phyloP scores from a whole-genome alignment of 2,329 filamentous ascomycete genomes.

The Fusarium sp. region DNA sequence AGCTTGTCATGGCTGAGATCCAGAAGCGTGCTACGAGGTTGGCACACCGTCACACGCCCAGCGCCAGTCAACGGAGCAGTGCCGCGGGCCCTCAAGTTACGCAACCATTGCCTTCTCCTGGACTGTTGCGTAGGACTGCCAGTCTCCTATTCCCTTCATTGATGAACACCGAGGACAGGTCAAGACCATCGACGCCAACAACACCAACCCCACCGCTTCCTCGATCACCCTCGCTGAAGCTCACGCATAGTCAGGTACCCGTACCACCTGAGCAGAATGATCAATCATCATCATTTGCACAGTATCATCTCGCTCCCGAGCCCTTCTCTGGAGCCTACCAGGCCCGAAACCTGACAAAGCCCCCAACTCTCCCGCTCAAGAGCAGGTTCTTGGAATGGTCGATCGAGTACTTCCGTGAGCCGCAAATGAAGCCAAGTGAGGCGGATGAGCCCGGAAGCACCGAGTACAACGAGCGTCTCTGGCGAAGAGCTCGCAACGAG shows the following conservation, averaged over 20 bases:
- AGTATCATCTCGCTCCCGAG: slow-evolving; percentile 79
- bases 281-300: slow-evolving; percentile 65
- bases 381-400: slow-evolving; percentile 96
- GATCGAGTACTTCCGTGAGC: slow-evolving; percentile 96
- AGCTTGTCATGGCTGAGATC: slow-evolving; percentile 80
- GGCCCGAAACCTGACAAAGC: slow-evolving; percentile 66
- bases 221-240: slow-evolving; percentile 49
- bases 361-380: slow-evolving; percentile 76
- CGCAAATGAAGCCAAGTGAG: slow-evolving; percentile 97
- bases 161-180: slow-evolving; percentile 60
- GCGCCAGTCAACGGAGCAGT: slow-evolving; percentile 56
- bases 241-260: slow-evolving; percentile 54
- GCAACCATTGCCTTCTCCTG: slow-evolving; percentile 64
- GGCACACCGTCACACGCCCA: slow-evolving; percentile 56
- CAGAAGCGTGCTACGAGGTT: slow-evolving; percentile 61
- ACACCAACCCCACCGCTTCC: slow-evolving; percentile 41
- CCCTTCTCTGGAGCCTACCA: slow-evolving; percentile 83
- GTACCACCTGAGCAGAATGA: slow-evolving; percentile 81
- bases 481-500: slow-evolving; percentile 93
- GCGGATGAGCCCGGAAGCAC: slow-evolving; percentile 95
- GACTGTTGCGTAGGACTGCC: slow-evolving; percentile 71
- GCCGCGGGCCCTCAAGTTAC: slow-evolving; percentile 50
- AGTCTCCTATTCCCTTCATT: slow-evolving; percentile 72
- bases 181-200: slow-evolving; percentile 48
- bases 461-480: slow-evolving; percentile 95